Percentiles rank a stretch among this genome's conserved stretches.
Conservation (phyloP, 192 early-diverging fungal species). For the Phycomyces nitens region DNA sequence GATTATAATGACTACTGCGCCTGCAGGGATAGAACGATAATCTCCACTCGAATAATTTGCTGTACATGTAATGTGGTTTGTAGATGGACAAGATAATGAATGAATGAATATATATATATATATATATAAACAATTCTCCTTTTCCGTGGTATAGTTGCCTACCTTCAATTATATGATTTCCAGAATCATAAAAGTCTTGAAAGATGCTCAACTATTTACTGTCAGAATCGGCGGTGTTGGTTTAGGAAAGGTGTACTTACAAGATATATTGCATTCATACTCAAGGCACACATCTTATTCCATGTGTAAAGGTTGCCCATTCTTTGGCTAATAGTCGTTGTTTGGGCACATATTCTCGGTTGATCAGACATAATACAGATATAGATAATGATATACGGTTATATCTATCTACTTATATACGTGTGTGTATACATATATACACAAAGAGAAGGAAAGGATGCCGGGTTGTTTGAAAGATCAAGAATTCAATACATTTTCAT, state of each 20-base stretch:
- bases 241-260: neutral
- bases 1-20: neutral
- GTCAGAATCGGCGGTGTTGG: neutral
- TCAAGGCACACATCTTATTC: neutral
- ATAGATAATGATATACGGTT: neutral
- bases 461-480: neutral
- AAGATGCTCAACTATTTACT: neutral
- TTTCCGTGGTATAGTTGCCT: too few relatives aligned
- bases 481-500: neutral
- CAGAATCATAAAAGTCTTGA: too few relatives aligned
- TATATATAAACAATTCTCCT: too few relatives aligned
- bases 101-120: too few relatives aligned
- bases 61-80: too few relatives aligned
- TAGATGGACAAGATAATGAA: too few relatives aligned
- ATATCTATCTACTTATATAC: too few relatives aligned
- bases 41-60: too few relatives aligned
- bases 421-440: too few relatives aligned
- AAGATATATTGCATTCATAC: conserved; percentile 2
- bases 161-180: too few relatives aligned
- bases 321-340: too few relatives aligned
- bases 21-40: too few relatives aligned
- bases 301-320: neutral
- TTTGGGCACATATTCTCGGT: neutral
- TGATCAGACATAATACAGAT: neutral
- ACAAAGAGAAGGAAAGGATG: neutral